A percentile compares a stretch with the other conserved stretches of the same genome.
phyloP scores from a whole-genome alignment of 129 eudicot genomes.

The Saussurea involucrata region DNA sequence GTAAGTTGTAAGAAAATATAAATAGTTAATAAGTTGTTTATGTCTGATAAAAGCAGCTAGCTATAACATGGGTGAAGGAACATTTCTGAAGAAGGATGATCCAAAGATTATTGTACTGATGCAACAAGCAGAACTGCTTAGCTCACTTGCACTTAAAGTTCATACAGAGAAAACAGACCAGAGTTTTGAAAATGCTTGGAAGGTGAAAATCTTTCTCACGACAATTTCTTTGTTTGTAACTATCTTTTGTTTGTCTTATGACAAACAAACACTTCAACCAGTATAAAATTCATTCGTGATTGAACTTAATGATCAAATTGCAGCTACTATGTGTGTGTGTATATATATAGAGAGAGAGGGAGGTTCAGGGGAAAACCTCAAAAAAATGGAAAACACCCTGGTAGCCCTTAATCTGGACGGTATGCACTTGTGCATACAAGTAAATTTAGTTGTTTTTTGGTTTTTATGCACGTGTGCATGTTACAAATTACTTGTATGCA shows the following conservation, averaged over 20 bases:
- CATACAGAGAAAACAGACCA: slow-evolving; percentile 65
- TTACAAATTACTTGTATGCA: too few species aligned
- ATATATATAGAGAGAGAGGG: too few species aligned
- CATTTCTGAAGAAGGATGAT: slow-evolving; percentile 75
- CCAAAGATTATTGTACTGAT: slow-evolving; percentile 64
- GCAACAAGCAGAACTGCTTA: slow-evolving; percentile 75
- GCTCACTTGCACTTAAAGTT: slow-evolving; percentile 71
- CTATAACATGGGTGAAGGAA: slow-evolving; percentile 39
- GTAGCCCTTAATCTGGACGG: too few species aligned
- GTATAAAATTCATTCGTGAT: background rate
- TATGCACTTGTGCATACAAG: too few species aligned
- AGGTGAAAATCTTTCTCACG: slow-evolving; percentile 33
- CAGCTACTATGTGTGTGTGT: too few species aligned
- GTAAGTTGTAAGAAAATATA: slow-evolving; percentile 10
- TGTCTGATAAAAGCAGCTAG: slow-evolving; percentile 36
- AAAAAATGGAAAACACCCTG: too few species aligned
- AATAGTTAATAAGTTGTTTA: slow-evolving; percentile 37
- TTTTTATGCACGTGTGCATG: too few species aligned
- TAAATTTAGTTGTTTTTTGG: too few species aligned
- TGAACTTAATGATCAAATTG: too few species aligned
- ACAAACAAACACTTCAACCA: background rate
- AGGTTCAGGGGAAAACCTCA: too few species aligned
- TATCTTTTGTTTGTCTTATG: background rate
- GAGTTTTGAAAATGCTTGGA: slow-evolving; percentile 84
- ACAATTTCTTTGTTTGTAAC: background rate